A percentile compares a stretch with the other conserved stretches of the same genome.
These are phyloP conservation scores for Scutellaria galericulata DNA, from an alignment of 257 asterid genomes.

Conservation along the genomic window DNA sequence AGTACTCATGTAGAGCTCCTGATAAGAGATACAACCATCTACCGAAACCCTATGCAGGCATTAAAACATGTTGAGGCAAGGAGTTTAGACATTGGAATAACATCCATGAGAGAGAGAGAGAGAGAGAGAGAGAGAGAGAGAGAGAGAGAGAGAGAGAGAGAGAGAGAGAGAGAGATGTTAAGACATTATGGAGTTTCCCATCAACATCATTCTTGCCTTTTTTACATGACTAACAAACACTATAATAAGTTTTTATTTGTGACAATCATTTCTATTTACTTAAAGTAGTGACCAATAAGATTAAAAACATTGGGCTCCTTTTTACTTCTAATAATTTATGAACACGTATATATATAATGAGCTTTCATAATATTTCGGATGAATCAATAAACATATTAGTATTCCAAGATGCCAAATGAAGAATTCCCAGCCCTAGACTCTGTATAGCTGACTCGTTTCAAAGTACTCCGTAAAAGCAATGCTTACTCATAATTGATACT, in stretches of 20 bases:
- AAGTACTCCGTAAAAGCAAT: not conserved
- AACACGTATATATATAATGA: no score
- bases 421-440: not conserved
- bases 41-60: not conserved
- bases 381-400: no score
- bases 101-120: conserved; percentile 6
- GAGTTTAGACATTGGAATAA: not conserved
- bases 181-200: not conserved
- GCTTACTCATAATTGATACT: not conserved
- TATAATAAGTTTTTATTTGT: no score
- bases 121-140: conserved; percentile 4
- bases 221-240: no score
- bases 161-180: conserved; percentile 1
- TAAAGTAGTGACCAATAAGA: no score
- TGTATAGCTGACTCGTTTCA: not conserved
- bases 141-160: conserved; percentile 1
- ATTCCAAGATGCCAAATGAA: no score
- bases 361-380: no score
- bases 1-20: not conserved
- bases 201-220: no score
- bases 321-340: no score
- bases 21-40: not conserved
- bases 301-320: no score
- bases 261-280: no score
- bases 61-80: not conserved